These are phyloP conservation scores for Casuarina glauca DNA, from an alignment of 306 rosid genomes.

Conservation along the genomic window DNA sequence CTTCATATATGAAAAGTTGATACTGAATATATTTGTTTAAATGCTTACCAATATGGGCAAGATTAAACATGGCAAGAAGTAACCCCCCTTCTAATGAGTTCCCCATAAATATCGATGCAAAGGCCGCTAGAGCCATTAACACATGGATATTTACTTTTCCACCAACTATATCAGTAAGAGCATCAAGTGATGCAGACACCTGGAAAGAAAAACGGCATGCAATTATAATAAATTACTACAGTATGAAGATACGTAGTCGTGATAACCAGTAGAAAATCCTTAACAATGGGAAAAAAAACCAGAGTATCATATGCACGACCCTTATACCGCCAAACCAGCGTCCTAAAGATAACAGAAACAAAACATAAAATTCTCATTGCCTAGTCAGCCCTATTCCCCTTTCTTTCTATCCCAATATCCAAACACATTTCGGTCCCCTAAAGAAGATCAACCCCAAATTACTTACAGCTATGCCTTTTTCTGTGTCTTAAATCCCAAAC, in stretches of 20 bases:
- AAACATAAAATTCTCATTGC: background rate
- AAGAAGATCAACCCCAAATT: background rate
- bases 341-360: background rate
- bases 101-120: slow-evolving; percentile 90
- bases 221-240: slow-evolving; percentile 15
- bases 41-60: slow-evolving; percentile 88
- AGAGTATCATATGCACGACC: background rate
- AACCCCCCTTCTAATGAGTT: slow-evolving; percentile 94
- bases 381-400: background rate
- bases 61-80: slow-evolving; percentile 94
- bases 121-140: slow-evolving; percentile 94
- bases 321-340: background rate
- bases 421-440: background rate
- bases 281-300: background rate
- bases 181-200: slow-evolving; percentile 96
- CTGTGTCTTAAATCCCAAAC: background rate
- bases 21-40: background rate
- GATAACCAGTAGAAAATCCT: background rate
- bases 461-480: background rate
- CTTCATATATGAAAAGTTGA: background rate
- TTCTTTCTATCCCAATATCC: background rate
- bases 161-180: slow-evolving; percentile 70
- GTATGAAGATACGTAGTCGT: background rate
- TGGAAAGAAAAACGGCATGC: slow-evolving; percentile 30
- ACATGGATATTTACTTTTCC: slow-evolving; percentile 97